Evolutionary conservation across 192 early-diverging fungal genomes (phyloP), one percentile per base, ranked within the genome.

Genomic region (Gaertneriomyces sp.): DNA sequence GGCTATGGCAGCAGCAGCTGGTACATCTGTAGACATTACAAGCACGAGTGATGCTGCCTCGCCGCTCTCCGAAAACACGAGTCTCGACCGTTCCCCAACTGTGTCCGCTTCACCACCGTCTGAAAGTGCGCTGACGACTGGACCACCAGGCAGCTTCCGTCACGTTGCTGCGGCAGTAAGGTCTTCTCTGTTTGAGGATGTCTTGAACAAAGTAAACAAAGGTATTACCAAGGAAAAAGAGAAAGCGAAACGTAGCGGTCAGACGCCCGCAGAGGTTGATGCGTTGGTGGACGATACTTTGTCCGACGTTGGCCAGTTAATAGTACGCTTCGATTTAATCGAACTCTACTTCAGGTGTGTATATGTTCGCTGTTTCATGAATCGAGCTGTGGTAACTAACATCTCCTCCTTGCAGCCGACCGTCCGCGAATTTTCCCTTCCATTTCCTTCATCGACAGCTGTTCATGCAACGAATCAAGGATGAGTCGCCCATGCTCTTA

Each of bases 401-500:
- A 10, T 3, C 1, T 56, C n/a, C 17, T 54, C 2, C 50, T 16
- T 58, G 12, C 51, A 63, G 61, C 50, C 52, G 38, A 19, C 11
- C n/a, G 38, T 2, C 20, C 12, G 53, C 63, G 12, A 25, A 20
- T 53, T 25, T 44, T 42, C 66, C 66, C 7, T 61, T 68, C 53
- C 49, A 68, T 42, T 59, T 68, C 50, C 56, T 68, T 39, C 66
- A 68, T 33, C 50, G 53, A 7, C 58, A 59, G 0, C n/a, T 58
- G 44, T 60, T 68, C 41, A n/a, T 68, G 42, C 17, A 16, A 33
- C 20, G 44, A n/a, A 41, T 68, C 25, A 33, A 68, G 7, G 50
- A 51, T 3, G 66, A 68, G 42, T 68, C 68, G 10, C 68, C 68
- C 11, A 69, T 69, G 68, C 68, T 69, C 20, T 41, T 69, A 12